Evolutionary conservation across 176 grass and related monocot species (phyloP), one percentile per base, ranked within the genome.

Genomic region (Carex parvula): DNA sequence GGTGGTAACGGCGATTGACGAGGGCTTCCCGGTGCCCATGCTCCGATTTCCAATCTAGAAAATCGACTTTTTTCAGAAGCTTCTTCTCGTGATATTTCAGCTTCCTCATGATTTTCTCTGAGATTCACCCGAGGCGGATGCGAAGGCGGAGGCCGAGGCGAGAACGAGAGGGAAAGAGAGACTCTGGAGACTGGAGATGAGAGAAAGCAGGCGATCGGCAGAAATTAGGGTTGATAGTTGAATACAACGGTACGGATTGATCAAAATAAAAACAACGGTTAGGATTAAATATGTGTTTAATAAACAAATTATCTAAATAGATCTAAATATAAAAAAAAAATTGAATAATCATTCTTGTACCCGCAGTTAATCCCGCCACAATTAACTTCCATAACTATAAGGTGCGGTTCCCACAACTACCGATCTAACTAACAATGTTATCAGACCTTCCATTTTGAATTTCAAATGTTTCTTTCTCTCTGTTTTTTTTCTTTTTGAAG

Each of bases 21-120:
- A 50, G 35, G 12, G 73, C 89, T 67, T 95, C 93, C 48, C 91
- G 84, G 41, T 91, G 93, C 12, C 87, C 89, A 7, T 74, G 11
- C 41, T 88, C 91, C 64, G 79, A 60, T 59, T 88, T 89, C 83
- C 68, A 89, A 16, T 88, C 89, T 53, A 96, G 50, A 60, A 93
- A 91, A 39, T 89, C 85, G 16, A 84, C 61, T 85, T 70, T 92
- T 85, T 87, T 93, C 53, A 93, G 61, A 1, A 86, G 91, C 87
- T 89, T 96, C 74, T 91, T 85, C 83, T 86, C 91, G 61, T 93
- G 93, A 70, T 82, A 89, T 39, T 59, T 86, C 37, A 96, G 67
- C 75, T 88, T 93, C 57, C 91, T 90, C 93, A 91, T 95, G 14
- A 17, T 67, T 67, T 67, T 55, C 54, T 15, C 13, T 22, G 33